Evolutionary conservation across 2,329 filamentous ascomycete species (phyloP).

Genomic region (Pseudogymnoascus verrucosus): DNA sequence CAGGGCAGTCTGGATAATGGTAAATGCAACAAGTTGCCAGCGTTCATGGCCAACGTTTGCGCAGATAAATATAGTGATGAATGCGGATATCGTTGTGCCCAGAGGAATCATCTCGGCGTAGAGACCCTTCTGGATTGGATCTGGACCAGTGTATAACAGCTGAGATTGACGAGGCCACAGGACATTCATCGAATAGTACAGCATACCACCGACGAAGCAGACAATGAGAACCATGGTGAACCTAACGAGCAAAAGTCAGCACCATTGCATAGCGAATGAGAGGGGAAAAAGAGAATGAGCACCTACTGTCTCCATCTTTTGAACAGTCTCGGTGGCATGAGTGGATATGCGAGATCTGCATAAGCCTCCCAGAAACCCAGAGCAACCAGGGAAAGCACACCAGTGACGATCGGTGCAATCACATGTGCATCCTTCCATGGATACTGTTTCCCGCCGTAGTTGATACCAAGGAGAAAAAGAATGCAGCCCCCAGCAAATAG

Average conservation of each 20-base stretch:
- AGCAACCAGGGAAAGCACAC: constrained; percentile 23
- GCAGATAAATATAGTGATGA: too few relatives aligned
- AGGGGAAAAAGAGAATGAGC: not conserved
- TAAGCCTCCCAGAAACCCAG: constrained; percentile 27
- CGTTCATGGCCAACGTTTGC: too few relatives aligned
- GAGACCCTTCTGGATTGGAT: constrained; percentile 23
- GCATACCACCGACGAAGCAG: constrained; percentile 28
- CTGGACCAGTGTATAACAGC: constrained; percentile 21
- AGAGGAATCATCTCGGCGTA: constrained; percentile 19
- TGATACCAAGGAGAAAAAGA: constrained; percentile 26
- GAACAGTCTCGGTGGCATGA: constrained; percentile 28
- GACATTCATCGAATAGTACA: constrained; percentile 28
- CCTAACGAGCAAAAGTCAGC: constrained; percentile 9
- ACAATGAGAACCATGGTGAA: constrained; percentile 28
- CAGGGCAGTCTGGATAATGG: too few relatives aligned
- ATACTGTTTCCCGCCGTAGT: constrained; percentile 26
- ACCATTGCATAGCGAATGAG: not conserved
- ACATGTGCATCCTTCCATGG: constrained; percentile 25
- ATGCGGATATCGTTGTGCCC: not conserved
- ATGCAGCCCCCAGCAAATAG: constrained; percentile 24
- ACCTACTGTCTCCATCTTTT: constrained; percentile 21
- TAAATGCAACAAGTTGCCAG: too few relatives aligned
- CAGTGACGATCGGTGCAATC: constrained; percentile 27
- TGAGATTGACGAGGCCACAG: constrained; percentile 27
- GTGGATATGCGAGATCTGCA: constrained; percentile 23